phyloP scores from a whole-genome alignment of 495 filamentous ascomycete genomes.

The Collariella sp. region DNA sequence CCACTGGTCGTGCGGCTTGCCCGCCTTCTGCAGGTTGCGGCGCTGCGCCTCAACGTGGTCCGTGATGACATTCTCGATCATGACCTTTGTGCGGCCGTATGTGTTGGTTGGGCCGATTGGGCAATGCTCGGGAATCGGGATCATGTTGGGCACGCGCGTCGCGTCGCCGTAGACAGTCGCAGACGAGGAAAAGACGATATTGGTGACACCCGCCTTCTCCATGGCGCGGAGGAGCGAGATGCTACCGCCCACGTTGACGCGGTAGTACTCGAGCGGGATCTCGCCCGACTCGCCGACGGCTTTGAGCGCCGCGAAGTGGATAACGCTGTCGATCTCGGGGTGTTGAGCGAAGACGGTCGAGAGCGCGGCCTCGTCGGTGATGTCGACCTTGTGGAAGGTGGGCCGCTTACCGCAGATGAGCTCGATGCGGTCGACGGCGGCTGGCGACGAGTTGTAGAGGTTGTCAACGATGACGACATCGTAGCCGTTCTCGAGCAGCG shows the following conservation, averaged over 20 bases:
- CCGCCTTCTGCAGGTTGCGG: constrained; percentile 70
- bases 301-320: constrained; percentile 98
- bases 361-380: constrained; percentile 74
- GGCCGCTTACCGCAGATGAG: constrained; percentile 85
- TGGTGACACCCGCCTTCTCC: constrained; percentile 79
- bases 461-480: constrained; percentile 93
- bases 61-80: constrained; percentile 81
- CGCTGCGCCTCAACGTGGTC: constrained; percentile 85
- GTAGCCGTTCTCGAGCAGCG: constrained; percentile 87
- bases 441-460: constrained; percentile 88
- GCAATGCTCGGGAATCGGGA: constrained; percentile 95
- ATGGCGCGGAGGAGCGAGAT: constrained; percentile 82
- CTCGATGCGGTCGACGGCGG: constrained; percentile 86
- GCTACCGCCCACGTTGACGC: constrained; percentile 89
- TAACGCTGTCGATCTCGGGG: constrained; percentile 91
- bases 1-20: constrained; percentile 71
- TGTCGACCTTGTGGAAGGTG: constrained; percentile 74
- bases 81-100: constrained; percentile 91
- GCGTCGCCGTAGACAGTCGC: constrained; percentile 98
- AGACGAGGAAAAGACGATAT: constrained; percentile 95
- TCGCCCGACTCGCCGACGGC: constrained; percentile 94
- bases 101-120: constrained; percentile 95
- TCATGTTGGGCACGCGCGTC: constrained; percentile 94
- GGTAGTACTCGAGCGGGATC: constrained; percentile 95
- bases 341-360: constrained; percentile 84